Base-by-base conservation (phyloP, 192 early-diverging fungal genomes). In the Coemansia sp. region DNA sequence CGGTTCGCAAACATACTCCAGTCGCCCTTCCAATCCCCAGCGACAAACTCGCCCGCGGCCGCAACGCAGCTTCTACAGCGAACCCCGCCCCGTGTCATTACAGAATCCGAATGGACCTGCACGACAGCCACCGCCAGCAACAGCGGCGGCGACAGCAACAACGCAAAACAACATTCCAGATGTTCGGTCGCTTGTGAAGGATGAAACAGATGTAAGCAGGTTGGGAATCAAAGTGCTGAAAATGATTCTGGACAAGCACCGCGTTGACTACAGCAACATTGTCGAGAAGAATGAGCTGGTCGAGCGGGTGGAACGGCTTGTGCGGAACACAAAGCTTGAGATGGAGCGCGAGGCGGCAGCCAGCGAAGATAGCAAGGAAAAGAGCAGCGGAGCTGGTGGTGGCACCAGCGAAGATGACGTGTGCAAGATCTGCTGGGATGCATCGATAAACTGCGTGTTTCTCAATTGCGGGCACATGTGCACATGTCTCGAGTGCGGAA, bases 381-480 rank as follows among this genome's bases (percentile, higher is more conserved):
- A 20, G 46, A 42, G 65, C 70, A 32, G 72, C 69, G 25, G 23
- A 33, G 46, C 49, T 61, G 22, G 74, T 63, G 15, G 63, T 41
- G 20, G 32, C 61, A 5, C 59, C 62, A 68, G 73, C 0, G 91
- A 93, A 34, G 87, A 91, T 41, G 74, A 82, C n/a, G 53, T 90
- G 34, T 94, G 92, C 81, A 88, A 88, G 68, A 90, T 95, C 32
- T 95, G 93, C 67, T 92, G 86, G 75, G 91, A 93, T 70, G 85
- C 84, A 13, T 78, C 83, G 19, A 83, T 90, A 57, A 95, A 95
- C 81, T 89, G 89, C 73, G 91, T 93, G 6, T 89, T 93, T 71
- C 74, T 93, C 48, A 88, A 93, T 68, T 95, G 93, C 65, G 91
- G 92, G 36, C 93, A 95, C 72, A 87, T 93, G 88, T 86, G 87